Evolutionary conservation across 331 rosid species (phyloP).

Genomic region (Arachis monticola): DNA sequence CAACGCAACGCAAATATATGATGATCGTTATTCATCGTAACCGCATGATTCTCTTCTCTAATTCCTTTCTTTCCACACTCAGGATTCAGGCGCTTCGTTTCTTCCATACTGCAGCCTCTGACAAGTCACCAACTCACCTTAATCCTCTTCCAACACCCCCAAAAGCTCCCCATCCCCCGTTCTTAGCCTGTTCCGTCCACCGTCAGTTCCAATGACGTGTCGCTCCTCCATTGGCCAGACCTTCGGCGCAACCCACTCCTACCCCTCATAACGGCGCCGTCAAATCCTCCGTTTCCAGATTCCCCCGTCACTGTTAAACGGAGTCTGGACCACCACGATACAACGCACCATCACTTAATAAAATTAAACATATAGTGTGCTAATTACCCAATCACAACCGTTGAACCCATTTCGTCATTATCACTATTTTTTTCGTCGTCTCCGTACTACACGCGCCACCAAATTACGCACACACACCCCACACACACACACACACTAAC

Average conservation of each 20-base stretch:
- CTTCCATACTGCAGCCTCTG: not conserved
- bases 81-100: not conserved
- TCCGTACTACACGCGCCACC: slow-evolving; percentile 50
- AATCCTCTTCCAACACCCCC: slow-evolving; percentile 5
- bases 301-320: slow-evolving; percentile 75
- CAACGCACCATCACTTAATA: slow-evolving; percentile 33
- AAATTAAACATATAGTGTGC: slow-evolving; percentile 38
- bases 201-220: slow-evolving; percentile 48
- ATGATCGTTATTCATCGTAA: slow-evolving; percentile 30
- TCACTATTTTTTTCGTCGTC: slow-evolving; percentile 48
- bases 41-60: slow-evolving; percentile 32
- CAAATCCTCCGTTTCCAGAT: slow-evolving; percentile 75
- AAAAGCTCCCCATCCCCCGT: slow-evolving; percentile 7
- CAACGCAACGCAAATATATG: slow-evolving; percentile 37
- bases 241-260: slow-evolving; percentile 43
- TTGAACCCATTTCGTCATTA: slow-evolving; percentile 42
- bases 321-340: slow-evolving; percentile 64
- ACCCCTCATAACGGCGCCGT: slow-evolving; percentile 89
- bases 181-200: not conserved
- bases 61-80: not conserved
- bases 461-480: slow-evolving; percentile 24
- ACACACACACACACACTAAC: not conserved
- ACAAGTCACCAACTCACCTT: not conserved
- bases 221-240: not conserved
- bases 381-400: slow-evolving; percentile 58